Base-by-base conservation (phyloP, 2,329 filamentous ascomycete genomes). In the Penicillium psychrosexuale region DNA sequence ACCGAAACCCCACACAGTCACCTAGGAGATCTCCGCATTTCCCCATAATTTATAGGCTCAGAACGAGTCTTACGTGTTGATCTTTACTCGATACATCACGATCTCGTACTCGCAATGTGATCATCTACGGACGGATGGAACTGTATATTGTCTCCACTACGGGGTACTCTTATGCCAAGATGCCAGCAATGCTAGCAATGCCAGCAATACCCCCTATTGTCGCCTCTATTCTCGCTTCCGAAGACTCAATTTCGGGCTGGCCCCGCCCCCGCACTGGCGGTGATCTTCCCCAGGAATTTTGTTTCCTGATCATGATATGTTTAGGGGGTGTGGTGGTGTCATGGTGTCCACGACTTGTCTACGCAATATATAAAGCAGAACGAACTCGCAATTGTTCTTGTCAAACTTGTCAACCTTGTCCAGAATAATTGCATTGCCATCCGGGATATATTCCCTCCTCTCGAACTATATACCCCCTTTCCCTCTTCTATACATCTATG, bases 121-220 rank as follows among this genome's bases (percentile, higher is more conserved):
- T 42, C 22, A 22, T 47, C 36, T 42, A 47, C 51, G 46, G 51
- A 44, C 46, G 39, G 8, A 44, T 11, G 51, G 46, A 54, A 30
- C 28, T 43, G 17, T 22, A 27, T 17, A 19, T 30, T 5, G 22
- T 30, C 17, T 12, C 44, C 30, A 34, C 12, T 34, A 27, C 11
- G 19, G 30, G 37, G 9, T 27, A 12, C 28, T 24, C 2, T 13
- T 8, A 22, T 13, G 15, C 34, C 33, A 15, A 17, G 28, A 11
- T 13, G 17, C 36, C 15, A 22, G 37, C 17, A 19, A 53, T 53
- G 30, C 37, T 24, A 31, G 9, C 8, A 27, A 24, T 24, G 22
- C 22, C 22, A 24, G 22, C 22, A 24, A 1, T 1, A 6, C 5
- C 22, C 22, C 22, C 22, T 24, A 24, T 24, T 24, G 4, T 24